Percentiles rank a stretch among this genome's conserved stretches.
Evolutionary conservation across 2,329 filamentous ascomycete species (phyloP).

Genomic region (Fusarium sambucinum): DNA sequence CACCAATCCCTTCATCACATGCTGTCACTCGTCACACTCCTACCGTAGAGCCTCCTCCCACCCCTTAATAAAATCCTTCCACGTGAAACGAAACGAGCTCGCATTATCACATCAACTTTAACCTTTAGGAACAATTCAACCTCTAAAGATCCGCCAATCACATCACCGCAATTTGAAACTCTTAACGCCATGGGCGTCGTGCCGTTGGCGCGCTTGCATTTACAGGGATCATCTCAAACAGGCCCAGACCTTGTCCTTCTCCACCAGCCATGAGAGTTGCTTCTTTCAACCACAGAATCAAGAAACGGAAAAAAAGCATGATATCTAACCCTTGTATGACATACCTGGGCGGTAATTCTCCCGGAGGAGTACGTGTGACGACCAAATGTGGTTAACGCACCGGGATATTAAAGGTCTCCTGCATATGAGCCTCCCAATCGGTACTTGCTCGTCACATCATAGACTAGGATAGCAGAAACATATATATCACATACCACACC

Average conservation of each 20-base stretch:
- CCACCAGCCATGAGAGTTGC: neutral
- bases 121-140: neutral
- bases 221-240: neutral
- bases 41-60: neutral
- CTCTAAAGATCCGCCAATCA: neutral
- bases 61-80: slow-evolving; percentile 3
- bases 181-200: neutral
- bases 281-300: neutral
- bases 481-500: slow-evolving; percentile 8
- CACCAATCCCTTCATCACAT: neutral
- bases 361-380: neutral
- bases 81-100: neutral
- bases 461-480: slow-evolving; percentile 2
- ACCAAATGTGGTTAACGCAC: neutral
- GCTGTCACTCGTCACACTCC: neutral
- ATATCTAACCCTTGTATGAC: neutral
- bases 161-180: neutral
- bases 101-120: neutral
- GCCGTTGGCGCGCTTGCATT: neutral
- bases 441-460: neutral
- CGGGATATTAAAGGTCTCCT: slow-evolving; percentile 12
- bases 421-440: neutral
- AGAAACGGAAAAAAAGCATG: neutral
- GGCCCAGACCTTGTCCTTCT: neutral
- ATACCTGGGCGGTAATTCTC: neutral